These are phyloP conservation scores for Nakazawaea ambrosiae DNA, from an alignment of 805 yeast species.

Conservation along the genomic window DNA sequence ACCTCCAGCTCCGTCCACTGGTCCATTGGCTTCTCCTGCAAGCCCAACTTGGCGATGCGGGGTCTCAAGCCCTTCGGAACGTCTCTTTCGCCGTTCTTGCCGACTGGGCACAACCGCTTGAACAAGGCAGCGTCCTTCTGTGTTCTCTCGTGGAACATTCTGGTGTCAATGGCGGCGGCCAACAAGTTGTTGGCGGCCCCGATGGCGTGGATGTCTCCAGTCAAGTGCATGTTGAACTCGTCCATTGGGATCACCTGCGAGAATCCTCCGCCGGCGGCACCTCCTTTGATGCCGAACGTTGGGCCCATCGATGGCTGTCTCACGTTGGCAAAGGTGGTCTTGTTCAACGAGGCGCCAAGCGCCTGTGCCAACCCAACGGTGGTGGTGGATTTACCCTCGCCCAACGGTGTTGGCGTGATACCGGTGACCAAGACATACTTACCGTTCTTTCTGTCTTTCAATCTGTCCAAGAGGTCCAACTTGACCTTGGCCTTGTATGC, in stretches of 20 bases:
- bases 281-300: constrained; percentile 97
- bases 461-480: constrained; percentile 62
- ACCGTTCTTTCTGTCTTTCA: constrained; percentile 60
- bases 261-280: constrained; percentile 99
- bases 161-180: constrained; percentile 95
- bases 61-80: constrained; percentile 76
- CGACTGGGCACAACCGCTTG: constrained; percentile 79
- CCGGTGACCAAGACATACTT: constrained; percentile 91
- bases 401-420: constrained; percentile 96
- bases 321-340: constrained; percentile 85
- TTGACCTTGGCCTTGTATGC: constrained; percentile 84
- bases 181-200: constrained; percentile 88
- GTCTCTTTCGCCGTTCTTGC: constrained; percentile 64
- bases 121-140: constrained; percentile 74
- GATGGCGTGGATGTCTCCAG: constrained; percentile 97
- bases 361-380: constrained; percentile 97
- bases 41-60: constrained; percentile 77
- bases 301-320: constrained; percentile 99
- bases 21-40: constrained; percentile 71
- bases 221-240: constrained; percentile 94
- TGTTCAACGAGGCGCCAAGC: constrained; percentile 80
- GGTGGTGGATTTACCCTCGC: constrained; percentile 97
- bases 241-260: constrained; percentile 99
- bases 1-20: constrained; percentile 75
- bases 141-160: constrained; percentile 91